These are phyloP conservation scores for Eucalyptus viminalis DNA, from an alignment of 345 rosid species.

Conservation along the genomic window DNA sequence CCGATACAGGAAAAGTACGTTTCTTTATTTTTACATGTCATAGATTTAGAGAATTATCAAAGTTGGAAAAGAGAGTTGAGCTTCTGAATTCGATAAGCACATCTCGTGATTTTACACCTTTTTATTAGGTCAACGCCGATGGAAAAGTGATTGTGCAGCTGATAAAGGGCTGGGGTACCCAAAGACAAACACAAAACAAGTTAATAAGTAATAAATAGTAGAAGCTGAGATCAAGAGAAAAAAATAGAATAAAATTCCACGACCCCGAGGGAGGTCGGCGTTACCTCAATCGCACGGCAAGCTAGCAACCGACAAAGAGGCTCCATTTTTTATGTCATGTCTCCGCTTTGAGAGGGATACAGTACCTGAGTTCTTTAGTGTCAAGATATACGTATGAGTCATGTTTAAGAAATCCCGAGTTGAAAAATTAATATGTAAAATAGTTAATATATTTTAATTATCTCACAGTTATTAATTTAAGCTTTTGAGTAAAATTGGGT, in stretches of 20 bases:
- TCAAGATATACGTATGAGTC: accelerated
- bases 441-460: too few relatives aligned
- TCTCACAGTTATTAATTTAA: accelerated
- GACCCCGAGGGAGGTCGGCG: neutral
- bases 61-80: neutral
- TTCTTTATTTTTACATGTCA: neutral
- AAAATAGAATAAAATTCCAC: neutral
- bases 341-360: neutral
- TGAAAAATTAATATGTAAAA: too few relatives aligned
- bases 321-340: neutral
- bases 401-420: accelerated
- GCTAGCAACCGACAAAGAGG: neutral
- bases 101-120: neutral
- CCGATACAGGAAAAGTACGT: neutral
- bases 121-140: neutral
- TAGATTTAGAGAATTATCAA: neutral
- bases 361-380: neutral
- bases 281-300: neutral
- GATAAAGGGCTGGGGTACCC: neutral
- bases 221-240: neutral
- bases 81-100: neutral
- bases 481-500: accelerated
- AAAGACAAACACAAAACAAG: neutral
- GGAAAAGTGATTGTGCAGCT: neutral
- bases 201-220: neutral